Evolutionary conservation across 1,284 basidiomycete genomes (phyloP), one percentile per base, ranked within the genome.

Genomic region (Marasmius oreades): DNA sequence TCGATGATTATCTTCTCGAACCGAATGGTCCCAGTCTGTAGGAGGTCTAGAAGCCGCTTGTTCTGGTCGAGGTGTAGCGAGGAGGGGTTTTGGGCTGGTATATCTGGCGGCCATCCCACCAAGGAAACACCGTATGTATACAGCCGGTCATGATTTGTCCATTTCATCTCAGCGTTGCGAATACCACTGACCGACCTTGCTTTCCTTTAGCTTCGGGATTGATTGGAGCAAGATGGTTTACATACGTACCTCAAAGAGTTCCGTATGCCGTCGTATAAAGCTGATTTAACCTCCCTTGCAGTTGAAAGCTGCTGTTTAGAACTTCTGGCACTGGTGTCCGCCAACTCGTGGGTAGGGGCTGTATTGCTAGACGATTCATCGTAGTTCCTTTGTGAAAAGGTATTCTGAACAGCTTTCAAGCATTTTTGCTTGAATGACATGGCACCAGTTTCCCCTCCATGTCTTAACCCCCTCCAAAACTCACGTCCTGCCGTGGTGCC

Each of bases 111-210:
- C 85, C 85, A 88, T 34, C 85, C 85, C 14, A 80, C 70, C 37
- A 87, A 66, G 45, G 72, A 76, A 26, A 86, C 80, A n/a, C 81
- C 81, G 61, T 84, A 86, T 4, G 69, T 65, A 58, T 74, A 70
- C 31, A 88, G 67, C 51, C 79, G 75, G 24, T 81, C 77, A 55
- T 80, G 84, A 63, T 84, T 85, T 3, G 81, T 80, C 85, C 85
- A 88, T 67, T 82, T 86, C 85, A 88, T 88, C 62, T 88, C 85
- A 22, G 85, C 85, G 57, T 75, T 82, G 3, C 80, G 80, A 14
- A 81, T 67, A 10, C 84, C 84, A 59, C 81, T 83, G 10, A 73
- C 74, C 12, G 73, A 64, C 64, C 82, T 85, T 22, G 55, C 47
- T 56, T 51, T 42, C 55, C 37, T 52, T 55, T 16, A 11, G 48